Base-by-base conservation (phyloP, 2,329 filamentous ascomycete genomes). In the Delphinella strobiligena region DNA sequence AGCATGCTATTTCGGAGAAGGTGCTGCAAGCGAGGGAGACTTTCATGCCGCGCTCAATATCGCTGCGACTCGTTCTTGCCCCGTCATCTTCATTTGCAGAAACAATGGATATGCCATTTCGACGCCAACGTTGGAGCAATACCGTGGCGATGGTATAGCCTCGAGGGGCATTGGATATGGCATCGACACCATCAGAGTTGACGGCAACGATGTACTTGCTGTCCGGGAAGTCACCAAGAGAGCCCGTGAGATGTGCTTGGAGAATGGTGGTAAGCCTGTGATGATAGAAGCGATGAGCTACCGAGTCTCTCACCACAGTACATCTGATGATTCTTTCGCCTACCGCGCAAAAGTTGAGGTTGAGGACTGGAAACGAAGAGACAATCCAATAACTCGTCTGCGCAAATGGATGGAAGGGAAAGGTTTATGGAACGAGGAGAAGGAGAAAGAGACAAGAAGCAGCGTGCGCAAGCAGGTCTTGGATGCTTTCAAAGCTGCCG, bases 201-300 rank as follows among this genome's bases (percentile, higher is more conserved):
- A 95, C 53, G 88, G 88, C n/a, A 94, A 93, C 55, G 87, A 94
- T 52, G 82, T 94, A 49, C 88, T 88, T 63, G 87, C 88, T 1
- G 85, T 94, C 0, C 72, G 83, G 31, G 82, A 87, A 60, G 86
- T 78, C 0, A 91, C 83, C 17, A 76, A 75, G 53, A 74, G 75
- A 56, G 91, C 91, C 0, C 74, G 88, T 2, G 71, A 75, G 36
- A 75, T 89, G 54, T 88, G 89, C 0, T 70, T 96, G 3, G 68
- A 81, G 41, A 78, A 84, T 32, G 85, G 84, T n/a, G 83, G 85
- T 3, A 77, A 74, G 46, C 87, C 86, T 0, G 74, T 98, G 0
- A 67, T 98, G 5, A 81, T 98, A 31, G 91, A 98, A 63, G 87
- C 87, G 41, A 93, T 98, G 84, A 89, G 84, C 17, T 98, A 98